Base-by-base conservation (phyloP, 2,329 filamentous ascomycete genomes). In the Akanthomyces lecanii region DNA sequence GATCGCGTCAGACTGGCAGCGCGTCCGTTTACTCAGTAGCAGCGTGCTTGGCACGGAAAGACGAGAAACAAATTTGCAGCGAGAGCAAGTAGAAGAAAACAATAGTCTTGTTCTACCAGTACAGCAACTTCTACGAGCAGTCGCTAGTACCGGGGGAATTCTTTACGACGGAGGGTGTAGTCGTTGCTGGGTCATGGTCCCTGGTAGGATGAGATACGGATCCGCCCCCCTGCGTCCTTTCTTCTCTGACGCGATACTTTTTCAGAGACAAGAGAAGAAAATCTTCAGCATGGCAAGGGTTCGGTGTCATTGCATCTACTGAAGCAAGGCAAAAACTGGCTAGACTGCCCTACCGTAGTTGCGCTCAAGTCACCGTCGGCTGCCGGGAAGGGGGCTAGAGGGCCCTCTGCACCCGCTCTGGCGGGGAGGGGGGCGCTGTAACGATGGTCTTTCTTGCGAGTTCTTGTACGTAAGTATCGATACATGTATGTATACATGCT, bases 131-230 rank as follows among this genome's bases (percentile, higher is more conserved):
- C 21, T 21, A 21, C 21, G 21, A 21, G 21, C 21, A 25, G n/a
- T 54, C 36, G 33, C 14, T 30, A 38, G 33, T 40, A 21, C 12
- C 16, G n/a, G 51, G 14, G 33, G 10, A 4, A 54, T 16, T 5
- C 12, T 55, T 55, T 55, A 55, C 52, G 38, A 55, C 52, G 52
- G 52, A 55, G n/a, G 52, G 36, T 44, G 52, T 14, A 55, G 52
- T 11, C 18, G 38, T 4, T 55, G 30, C 33, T 33, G 50, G 52
- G 52, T 42, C 38, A 5, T 38, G 51, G 33, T 42, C 36, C 8
- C 52, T 42, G 28, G 21, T 21, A 54, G 52, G 21, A 55, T 51
- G 47, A 38, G 30, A 53, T 38, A 18, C 30, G 50, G 18, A 38
- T 53, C 30, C 30, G 50, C 50, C 30, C 50, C 38, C 50, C 33